Percentiles rank a stretch among this genome's conserved stretches.
phyloP scores from a whole-genome alignment of 768 basidiomycete genomes.

The Megacollybia marginata region DNA sequence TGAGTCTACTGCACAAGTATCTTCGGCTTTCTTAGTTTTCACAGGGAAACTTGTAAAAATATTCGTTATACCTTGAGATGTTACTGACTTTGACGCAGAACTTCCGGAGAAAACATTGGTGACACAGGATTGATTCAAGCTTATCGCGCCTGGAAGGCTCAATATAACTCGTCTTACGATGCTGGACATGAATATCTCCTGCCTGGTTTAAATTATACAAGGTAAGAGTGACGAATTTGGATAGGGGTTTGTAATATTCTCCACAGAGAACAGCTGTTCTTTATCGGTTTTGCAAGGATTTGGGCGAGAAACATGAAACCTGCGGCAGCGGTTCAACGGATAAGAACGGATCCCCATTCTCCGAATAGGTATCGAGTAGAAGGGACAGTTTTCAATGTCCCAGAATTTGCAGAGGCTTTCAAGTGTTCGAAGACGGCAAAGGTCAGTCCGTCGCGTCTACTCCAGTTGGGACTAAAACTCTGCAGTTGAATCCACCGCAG shows the following conservation, averaged over 20 bases:
- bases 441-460: conserved; percentile 31
- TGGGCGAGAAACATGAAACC: conserved; percentile 82
- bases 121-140: conserved; percentile 82
- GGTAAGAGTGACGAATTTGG: conserved; percentile 29
- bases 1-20: conserved; percentile 21
- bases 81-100: conserved; percentile 34
- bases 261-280: conserved; percentile 84
- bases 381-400: conserved; percentile 82
- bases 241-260: background rate
- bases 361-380: conserved; percentile 74
- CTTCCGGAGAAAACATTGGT: conserved; percentile 88
- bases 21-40: background rate
- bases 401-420: conserved; percentile 85
- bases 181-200: conserved; percentile 65
- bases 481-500: conserved; percentile 73
- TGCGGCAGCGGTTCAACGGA: conserved; percentile 70
- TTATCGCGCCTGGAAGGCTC: conserved; percentile 86
- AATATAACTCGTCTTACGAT: conserved; percentile 51
- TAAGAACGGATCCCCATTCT: conserved; percentile 87
- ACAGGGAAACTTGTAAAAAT: conserved; percentile 63
- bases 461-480: background rate
- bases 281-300: conserved; percentile 82
- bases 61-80: no score
- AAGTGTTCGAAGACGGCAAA: conserved; percentile 70
- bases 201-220: conserved; percentile 73